phyloP scores from a whole-genome alignment of 2,329 filamentous ascomycete species.

The Sphaerostilbella broomeana region DNA sequence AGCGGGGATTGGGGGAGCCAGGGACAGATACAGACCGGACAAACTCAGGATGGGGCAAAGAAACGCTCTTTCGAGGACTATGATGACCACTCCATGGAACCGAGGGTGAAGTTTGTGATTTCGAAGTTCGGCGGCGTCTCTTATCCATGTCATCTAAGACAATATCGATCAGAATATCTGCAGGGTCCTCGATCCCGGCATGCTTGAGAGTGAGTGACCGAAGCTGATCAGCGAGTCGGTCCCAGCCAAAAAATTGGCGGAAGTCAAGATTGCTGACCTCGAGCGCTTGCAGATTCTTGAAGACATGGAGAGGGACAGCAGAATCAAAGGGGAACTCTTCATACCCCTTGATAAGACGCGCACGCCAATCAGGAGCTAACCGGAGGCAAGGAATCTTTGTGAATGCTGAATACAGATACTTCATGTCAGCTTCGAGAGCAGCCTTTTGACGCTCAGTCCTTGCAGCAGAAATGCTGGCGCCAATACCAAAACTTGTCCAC shows the following conservation, averaged over 20 bases:
- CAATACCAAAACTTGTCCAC: slow-evolving; percentile 83
- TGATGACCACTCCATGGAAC: slow-evolving; percentile 56
- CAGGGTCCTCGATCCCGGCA: slow-evolving; percentile 80
- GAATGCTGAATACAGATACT: slow-evolving; percentile 95
- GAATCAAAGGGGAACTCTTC: slow-evolving; percentile 98
- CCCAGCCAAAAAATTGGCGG: slow-evolving; percentile 95
- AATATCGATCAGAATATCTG: slow-evolving; percentile 84
- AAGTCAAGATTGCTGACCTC: slow-evolving; percentile 96
- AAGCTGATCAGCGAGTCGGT: slow-evolving; percentile 84
- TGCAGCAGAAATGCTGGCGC: slow-evolving; percentile 69
- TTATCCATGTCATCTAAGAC: slow-evolving; percentile 96
- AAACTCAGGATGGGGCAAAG: slow-evolving; percentile 58
- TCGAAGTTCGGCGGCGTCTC: slow-evolving; percentile 78
- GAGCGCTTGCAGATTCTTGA: slow-evolving; percentile 92
- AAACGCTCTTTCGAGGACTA: slow-evolving; percentile 57
- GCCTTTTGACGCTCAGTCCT: slow-evolving; percentile 87
- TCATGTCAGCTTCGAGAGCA: slow-evolving; percentile 77
- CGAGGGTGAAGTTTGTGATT: slow-evolving; percentile 73
- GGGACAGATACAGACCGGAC: slow-evolving; percentile 63
- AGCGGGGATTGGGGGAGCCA: slow-evolving; percentile 49
- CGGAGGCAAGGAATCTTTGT: slow-evolving; percentile 94
- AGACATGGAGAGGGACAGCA: slow-evolving; percentile 89
- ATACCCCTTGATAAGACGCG: slow-evolving; percentile 82
- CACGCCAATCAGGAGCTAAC: slow-evolving; percentile 86
- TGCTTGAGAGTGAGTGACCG: slow-evolving; percentile 83